Evolutionary conservation across 345 rosid genomes (phyloP).

Genomic region (Melastoma malabathricum): DNA sequence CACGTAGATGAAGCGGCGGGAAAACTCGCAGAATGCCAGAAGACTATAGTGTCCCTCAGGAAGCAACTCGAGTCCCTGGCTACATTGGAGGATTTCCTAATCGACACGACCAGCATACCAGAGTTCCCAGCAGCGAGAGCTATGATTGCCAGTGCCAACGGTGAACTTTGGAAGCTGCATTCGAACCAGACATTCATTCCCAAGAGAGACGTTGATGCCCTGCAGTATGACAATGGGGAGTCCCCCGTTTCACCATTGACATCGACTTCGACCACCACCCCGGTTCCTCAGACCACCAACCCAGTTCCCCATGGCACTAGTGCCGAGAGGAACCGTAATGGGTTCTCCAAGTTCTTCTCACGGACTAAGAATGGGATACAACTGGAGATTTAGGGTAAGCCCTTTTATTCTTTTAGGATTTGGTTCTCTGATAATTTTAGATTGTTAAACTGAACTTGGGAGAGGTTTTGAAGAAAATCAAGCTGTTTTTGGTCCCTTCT

Average conservation of each 20-base stretch:
- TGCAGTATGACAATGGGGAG: conserved; percentile 18
- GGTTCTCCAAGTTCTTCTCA: conserved; percentile 79
- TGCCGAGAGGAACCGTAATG: conserved; percentile 69
- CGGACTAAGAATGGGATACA: conserved; percentile 84
- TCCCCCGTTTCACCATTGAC: conserved; percentile 25
- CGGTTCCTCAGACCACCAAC: conserved; percentile 14
- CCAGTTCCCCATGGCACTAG: conserved; percentile 27
- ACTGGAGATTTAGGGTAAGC: conserved; percentile 43
- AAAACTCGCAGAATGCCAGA: conserved; percentile 81
- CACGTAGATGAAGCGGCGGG: conserved; percentile 70
- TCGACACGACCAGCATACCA: conserved; percentile 51
- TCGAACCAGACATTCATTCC: conserved; percentile 32
- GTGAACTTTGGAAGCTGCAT: conserved; percentile 48
- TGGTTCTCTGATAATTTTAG: not conserved
- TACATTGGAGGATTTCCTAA: conserved; percentile 83
- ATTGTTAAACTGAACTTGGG: not conserved
- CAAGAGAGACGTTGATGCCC: conserved; percentile 22
- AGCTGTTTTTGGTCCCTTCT: too few relatives aligned
- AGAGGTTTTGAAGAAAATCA: too few relatives aligned
- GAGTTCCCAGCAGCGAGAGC: conserved; percentile 22
- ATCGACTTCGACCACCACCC: conserved; percentile 25
- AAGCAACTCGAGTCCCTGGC: conserved; percentile 84
- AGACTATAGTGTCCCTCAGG: conserved; percentile 78
- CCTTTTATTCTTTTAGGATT: not conserved
- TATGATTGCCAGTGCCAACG: conserved; percentile 12